Percentiles rank a stretch among this genome's conserved stretches.
phyloP scores from a whole-genome alignment of 345 rosid genomes.

The Eucalyptus curtisii region DNA sequence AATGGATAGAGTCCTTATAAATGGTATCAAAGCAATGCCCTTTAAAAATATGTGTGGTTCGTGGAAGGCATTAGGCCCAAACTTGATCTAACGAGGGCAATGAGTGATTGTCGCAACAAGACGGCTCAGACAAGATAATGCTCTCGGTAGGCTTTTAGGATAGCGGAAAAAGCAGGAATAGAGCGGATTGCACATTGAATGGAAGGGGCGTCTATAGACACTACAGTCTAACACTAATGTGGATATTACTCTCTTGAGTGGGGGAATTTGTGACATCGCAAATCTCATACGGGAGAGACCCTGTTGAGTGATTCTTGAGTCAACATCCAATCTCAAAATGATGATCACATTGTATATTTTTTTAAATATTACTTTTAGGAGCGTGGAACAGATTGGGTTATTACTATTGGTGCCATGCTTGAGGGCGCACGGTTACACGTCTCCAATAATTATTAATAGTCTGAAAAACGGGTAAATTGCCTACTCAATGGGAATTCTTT shows the following conservation, averaged over 20 bases:
- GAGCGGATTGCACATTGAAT: background rate
- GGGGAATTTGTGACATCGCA: background rate
- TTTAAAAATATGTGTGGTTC: background rate
- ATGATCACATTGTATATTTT: background rate
- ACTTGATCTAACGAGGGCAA: background rate
- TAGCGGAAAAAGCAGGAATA: accelerated
- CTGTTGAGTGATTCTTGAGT: background rate
- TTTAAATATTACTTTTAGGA: background rate
- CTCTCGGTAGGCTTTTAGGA: background rate
- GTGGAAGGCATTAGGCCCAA: background rate
- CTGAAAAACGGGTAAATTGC: background rate
- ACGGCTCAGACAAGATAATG: background rate
- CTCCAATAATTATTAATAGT: background rate
- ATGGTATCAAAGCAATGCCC: background rate
- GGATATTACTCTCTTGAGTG: background rate
- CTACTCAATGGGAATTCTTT: background rate
- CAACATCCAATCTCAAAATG: background rate
- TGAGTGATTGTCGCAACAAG: background rate
- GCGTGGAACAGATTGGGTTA: background rate
- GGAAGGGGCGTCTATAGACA: background rate
- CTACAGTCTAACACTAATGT: background rate
- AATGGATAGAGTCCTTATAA: background rate
- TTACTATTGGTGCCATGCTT: background rate
- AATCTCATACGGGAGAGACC: background rate
- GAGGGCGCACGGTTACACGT: background rate